These are phyloP conservation scores for Dryadomyces sulphureus DNA, from an alignment of 2,329 filamentous ascomycete genomes.

Conservation along the genomic window DNA sequence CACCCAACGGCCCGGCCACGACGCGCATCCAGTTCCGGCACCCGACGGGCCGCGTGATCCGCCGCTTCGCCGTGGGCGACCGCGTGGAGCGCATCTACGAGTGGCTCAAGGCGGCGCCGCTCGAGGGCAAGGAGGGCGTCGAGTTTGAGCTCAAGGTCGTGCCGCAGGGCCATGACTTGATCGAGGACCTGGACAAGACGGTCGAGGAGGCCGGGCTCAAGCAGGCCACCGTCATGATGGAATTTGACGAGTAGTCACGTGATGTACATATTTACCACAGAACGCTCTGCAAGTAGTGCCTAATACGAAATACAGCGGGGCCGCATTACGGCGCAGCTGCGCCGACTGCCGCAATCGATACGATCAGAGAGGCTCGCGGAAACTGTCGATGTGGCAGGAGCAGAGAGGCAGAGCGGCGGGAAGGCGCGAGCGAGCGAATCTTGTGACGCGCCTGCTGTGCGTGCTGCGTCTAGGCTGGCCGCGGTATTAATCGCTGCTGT, in stretches of 20 bases:
- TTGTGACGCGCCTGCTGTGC: background rate
- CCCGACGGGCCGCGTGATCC: slow-evolving; percentile 69
- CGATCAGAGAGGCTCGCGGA: no score
- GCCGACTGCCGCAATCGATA: no score
- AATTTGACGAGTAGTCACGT: slow-evolving; percentile 61
- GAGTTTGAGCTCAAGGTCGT: slow-evolving; percentile 81
- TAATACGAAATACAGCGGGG: no score
- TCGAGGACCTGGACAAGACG: slow-evolving; percentile 56
- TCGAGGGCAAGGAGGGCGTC: slow-evolving; percentile 63
- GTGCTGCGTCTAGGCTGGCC: background rate
- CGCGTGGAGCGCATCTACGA: slow-evolving; percentile 76
- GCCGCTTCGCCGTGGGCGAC: slow-evolving; percentile 67
- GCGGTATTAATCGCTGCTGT: background rate
- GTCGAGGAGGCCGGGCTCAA: slow-evolving; percentile 76
- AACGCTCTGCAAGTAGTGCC: no score
- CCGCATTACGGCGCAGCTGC: no score
- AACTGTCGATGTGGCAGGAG: no score
- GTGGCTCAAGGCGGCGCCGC: slow-evolving; percentile 81
- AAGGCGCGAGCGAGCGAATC: no score
- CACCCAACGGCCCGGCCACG: slow-evolving; percentile 45
- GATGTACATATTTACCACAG: no score
- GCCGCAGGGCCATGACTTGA: slow-evolving; percentile 64
- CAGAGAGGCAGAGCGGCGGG: no score
- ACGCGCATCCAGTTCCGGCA: slow-evolving; percentile 91
- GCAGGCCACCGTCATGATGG: slow-evolving; percentile 91